Evolutionary conservation across 805 yeast genomes (phyloP).

Genomic region (Barnettozyma vustinii): DNA sequence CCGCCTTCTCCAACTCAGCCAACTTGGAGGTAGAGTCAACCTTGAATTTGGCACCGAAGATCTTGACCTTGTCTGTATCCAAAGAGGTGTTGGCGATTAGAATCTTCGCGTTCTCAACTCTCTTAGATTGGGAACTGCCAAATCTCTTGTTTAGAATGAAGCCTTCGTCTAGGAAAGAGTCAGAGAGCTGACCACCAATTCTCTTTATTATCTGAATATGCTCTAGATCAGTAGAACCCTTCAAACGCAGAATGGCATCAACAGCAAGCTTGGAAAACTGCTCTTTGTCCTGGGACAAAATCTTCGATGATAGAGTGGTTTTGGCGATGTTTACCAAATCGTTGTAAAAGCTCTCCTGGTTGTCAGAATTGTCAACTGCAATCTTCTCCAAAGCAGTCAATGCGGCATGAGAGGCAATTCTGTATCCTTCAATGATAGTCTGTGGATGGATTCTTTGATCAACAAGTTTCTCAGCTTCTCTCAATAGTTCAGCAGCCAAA

Average conservation of each 20-base stretch:
- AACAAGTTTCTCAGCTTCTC: slow-evolving; percentile 91
- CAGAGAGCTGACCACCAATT: slow-evolving; percentile 86
- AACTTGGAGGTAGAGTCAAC: slow-evolving; percentile 92
- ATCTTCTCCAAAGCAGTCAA: slow-evolving; percentile 66
- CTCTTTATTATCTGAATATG: slow-evolving; percentile 90
- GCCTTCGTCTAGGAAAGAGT: slow-evolving; percentile 94
- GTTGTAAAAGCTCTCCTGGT: slow-evolving; percentile 60
- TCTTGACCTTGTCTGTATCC: slow-evolving; percentile 96
- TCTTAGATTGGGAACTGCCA: slow-evolving; percentile 92
- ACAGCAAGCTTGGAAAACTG: slow-evolving; percentile 88
- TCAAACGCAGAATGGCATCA: slow-evolving; percentile 84
- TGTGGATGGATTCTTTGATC: slow-evolving; percentile 96
- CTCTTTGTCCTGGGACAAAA: slow-evolving; percentile 90
- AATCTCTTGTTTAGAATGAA: slow-evolving; percentile 87
- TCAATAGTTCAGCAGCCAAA: slow-evolving; percentile 79
- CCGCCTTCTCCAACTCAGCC: slow-evolving; percentile 91
- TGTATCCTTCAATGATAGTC: slow-evolving; percentile 91
- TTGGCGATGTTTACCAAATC: slow-evolving; percentile 85
- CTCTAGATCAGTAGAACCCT: slow-evolving; percentile 87
- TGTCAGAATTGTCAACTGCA: slow-evolving; percentile 74
- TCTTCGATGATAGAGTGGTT: slow-evolving; percentile 90
- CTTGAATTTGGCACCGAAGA: slow-evolving; percentile 96
- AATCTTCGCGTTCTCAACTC: slow-evolving; percentile 74
- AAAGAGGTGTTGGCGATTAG: slow-evolving; percentile 91
- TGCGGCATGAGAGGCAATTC: slow-evolving; percentile 87